These are phyloP conservation scores for Skeletonema tropicum DNA, from an alignment of 108 stramenopile species.

Conservation along the genomic window DNA sequence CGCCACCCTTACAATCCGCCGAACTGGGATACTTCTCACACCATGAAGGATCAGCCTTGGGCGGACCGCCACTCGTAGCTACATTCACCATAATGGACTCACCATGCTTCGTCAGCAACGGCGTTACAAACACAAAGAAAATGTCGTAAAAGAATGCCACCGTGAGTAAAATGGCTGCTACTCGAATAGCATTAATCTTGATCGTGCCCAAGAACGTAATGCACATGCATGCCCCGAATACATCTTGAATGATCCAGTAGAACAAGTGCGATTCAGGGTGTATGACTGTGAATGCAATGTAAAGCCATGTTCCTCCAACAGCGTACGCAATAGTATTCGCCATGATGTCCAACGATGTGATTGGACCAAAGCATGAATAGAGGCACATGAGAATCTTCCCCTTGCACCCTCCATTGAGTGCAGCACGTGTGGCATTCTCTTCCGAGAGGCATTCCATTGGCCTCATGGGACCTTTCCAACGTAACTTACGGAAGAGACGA, in stretches of 20 bases:
- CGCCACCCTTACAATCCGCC: slow-evolving; percentile 57
- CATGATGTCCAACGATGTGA: slow-evolving; percentile 32
- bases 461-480: slow-evolving; percentile 20
- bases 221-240: slow-evolving; percentile 84
- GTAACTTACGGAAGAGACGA: slow-evolving; percentile 9
- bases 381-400: slow-evolving; percentile 37
- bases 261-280: slow-evolving; percentile 46
- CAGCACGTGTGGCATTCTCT: slow-evolving; percentile 23
- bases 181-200: slow-evolving; percentile 70
- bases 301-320: slow-evolving; percentile 49
- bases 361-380: slow-evolving; percentile 36
- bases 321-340: slow-evolving; percentile 25
- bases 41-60: slow-evolving; percentile 53
- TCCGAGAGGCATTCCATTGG: slow-evolving; percentile 34
- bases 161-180: slow-evolving; percentile 74
- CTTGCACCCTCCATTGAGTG: slow-evolving; percentile 21
- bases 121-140: slow-evolving; percentile 90
- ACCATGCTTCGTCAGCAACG: slow-evolving; percentile 67
- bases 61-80: slow-evolving; percentile 63
- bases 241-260: slow-evolving; percentile 80
- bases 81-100: slow-evolving; percentile 83
- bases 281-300: slow-evolving; percentile 27
- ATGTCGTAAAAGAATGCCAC: slow-evolving; percentile 92
- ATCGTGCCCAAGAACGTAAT: slow-evolving; percentile 71
- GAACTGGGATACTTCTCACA: slow-evolving; percentile 79